A percentile compares a stretch with the other conserved stretches of the same genome.
These are phyloP conservation scores for Aspergillus melleus DNA, from an alignment of 2,329 filamentous ascomycete genomes.

Conservation along the genomic window DNA sequence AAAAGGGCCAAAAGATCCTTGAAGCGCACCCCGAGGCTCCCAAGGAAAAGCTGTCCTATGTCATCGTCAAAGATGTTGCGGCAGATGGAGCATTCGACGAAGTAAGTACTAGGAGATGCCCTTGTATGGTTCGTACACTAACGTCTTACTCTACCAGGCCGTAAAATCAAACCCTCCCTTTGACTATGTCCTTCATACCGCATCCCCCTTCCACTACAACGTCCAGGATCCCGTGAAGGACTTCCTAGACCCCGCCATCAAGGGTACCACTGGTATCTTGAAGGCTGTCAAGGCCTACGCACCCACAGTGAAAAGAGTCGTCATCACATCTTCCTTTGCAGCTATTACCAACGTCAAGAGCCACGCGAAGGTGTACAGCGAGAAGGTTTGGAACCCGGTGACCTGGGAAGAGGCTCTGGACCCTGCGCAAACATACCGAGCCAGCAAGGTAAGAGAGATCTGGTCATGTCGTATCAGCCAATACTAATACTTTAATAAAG, in stretches of 20 bases:
- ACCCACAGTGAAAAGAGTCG: constrained; percentile 70
- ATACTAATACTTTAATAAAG: constrained; percentile 21
- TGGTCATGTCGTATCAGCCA: not conserved
- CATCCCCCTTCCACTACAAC: constrained; percentile 72
- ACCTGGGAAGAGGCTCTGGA: constrained; percentile 43
- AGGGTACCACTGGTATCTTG: constrained; percentile 63
- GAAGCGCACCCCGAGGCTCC: constrained; percentile 52
- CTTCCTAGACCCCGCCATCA: constrained; percentile 61
- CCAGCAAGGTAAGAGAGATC: constrained; percentile 52
- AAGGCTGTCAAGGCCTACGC: constrained; percentile 62
- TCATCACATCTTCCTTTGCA: constrained; percentile 70
- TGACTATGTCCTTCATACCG: constrained; percentile 72
- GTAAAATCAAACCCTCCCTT: constrained; percentile 65
- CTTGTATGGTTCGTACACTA: not conserved
- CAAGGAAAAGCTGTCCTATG: constrained; percentile 61
- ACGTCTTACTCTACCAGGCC: constrained; percentile 36
- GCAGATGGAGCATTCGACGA: constrained; percentile 67
- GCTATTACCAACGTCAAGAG: constrained; percentile 55
- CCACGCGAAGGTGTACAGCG: constrained; percentile 36
- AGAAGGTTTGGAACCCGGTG: constrained; percentile 46
- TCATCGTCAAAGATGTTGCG: constrained; percentile 72
- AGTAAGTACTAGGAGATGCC: constrained; percentile 30
- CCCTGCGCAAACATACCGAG: constrained; percentile 43
- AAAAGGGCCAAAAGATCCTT: constrained; percentile 63
- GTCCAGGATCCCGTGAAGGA: constrained; percentile 68